phyloP scores from a whole-genome alignment of 495 filamentous ascomycete species.

The Geoglossum glabrum region DNA sequence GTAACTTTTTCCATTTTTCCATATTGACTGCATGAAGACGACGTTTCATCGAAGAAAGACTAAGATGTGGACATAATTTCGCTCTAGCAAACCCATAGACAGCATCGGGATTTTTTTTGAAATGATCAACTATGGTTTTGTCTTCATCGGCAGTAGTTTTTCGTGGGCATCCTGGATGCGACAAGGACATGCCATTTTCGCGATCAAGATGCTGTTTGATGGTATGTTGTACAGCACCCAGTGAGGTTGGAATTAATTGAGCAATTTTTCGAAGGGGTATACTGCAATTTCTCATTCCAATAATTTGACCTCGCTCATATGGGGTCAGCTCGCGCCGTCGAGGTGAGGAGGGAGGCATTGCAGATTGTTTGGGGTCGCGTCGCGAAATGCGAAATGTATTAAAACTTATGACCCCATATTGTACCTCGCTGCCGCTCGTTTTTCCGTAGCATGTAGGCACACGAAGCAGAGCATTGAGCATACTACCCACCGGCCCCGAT shows the following conservation, averaged over 20 bases:
- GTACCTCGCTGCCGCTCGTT: too few relatives aligned
- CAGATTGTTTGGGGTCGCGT: neutral
- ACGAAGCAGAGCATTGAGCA: too few relatives aligned
- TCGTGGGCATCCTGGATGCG: neutral
- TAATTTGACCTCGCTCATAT: neutral
- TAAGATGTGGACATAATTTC: neutral
- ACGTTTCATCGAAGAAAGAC: neutral
- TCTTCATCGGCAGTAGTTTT: neutral
- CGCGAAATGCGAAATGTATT: neutral
- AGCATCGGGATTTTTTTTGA: neutral
- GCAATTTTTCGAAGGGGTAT: neutral
- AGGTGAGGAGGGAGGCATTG: neutral
- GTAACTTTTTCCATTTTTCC: neutral
- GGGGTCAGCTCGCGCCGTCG: neutral
- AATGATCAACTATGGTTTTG: neutral
- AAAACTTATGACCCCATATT: neutral
- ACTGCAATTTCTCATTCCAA: neutral
- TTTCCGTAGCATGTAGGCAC: too few relatives aligned
- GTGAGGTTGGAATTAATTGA: neutral
- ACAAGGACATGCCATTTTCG: neutral
- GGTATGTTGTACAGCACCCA: neutral
- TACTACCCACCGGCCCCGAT: too few relatives aligned
- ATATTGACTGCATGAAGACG: neutral
- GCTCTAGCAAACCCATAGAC: neutral
- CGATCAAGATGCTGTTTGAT: neutral